Percentiles rank a stretch among this genome's conserved stretches.
Conservation (phyloP, 306 rosid genomes). For the Pterocarpus macrocarpus region DNA sequence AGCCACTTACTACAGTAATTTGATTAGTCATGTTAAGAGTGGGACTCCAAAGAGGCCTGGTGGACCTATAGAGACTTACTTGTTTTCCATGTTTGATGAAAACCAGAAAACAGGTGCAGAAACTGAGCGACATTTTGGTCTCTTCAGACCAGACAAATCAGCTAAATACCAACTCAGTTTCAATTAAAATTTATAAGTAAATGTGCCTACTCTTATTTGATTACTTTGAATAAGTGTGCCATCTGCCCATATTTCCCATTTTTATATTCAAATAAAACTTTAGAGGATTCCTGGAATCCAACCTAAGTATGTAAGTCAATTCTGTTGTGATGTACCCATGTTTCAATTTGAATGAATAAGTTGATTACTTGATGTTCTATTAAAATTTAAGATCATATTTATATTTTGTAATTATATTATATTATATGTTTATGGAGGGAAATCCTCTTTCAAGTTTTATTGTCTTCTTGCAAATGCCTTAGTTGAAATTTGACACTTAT, state of each 20-base stretch:
- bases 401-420: no score
- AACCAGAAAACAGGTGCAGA: constrained; percentile 30
- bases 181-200: not conserved
- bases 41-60: constrained; percentile 61
- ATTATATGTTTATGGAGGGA: no score
- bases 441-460: no score
- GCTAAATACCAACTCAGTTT: constrained; percentile 54
- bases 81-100: constrained; percentile 65
- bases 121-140: constrained; percentile 55
- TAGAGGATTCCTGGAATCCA: not conserved
- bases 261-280: not conserved
- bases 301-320: no score
- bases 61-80: constrained; percentile 43
- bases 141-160: constrained; percentile 46
- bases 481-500: no score
- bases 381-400: not conserved
- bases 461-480: no score
- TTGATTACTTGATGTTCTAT: no score
- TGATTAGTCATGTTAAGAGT: constrained; percentile 56
- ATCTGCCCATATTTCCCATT: not conserved
- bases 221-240: constrained; percentile 16
- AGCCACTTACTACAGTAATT: constrained; percentile 51
- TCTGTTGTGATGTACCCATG: no score
- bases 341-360: not conserved
- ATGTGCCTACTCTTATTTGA: not conserved